Evolutionary conservation across 768 basidiomycete genomes (phyloP), one percentile per base, ranked within the genome.

Genomic region (Rickenella mellea): DNA sequence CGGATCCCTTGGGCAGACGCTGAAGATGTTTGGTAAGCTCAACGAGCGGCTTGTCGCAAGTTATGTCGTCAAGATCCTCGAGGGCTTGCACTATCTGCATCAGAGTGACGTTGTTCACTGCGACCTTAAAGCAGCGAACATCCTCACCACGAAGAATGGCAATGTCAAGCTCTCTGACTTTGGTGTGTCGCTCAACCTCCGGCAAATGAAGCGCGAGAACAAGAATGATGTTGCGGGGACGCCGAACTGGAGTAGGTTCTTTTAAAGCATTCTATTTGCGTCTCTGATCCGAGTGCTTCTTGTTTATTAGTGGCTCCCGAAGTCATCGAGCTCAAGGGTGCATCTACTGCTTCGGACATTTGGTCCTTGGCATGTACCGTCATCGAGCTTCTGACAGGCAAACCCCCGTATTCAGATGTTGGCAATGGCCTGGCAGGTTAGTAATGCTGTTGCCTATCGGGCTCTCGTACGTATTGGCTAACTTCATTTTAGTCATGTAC

Each of bases 101-200:
- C 68, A 68, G 47, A 79, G 80, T 51, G 76, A 91, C 55, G 90
- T 96, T 45, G 92, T 97, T 7, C 94, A 99, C 58, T 96, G 94
- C 58, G 94, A 99, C 63, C 75, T 99, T 49, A 99, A 99, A 62
- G 92, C 94, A 0, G 94, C 94, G 19, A 99, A 98, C 58, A 96
- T 99, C 56, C 76, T 99, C n/a, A 92, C 88, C 11, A 98, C 93
- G 12, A 98, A 98, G 74, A 93, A 80, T 39, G 94, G 93, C 31
- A 96, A 98, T 55, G 83, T 96, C 55, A 98, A 98, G 65, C 75
- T 99, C 3, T 86, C 91, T 6, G 94, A 99, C 61, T 97, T 99
- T 60, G 94, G 94, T 35, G 94, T 98, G 11, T 97, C 93, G 19
- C 80, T 98, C 47, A 96, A 94, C 60, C 73, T 97, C 53, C 80